Evolutionary conservation across 1,284 basidiomycete genomes (phyloP), one percentile per base, ranked within the genome.

Genomic region (Ceratobasidium sp.): DNA sequence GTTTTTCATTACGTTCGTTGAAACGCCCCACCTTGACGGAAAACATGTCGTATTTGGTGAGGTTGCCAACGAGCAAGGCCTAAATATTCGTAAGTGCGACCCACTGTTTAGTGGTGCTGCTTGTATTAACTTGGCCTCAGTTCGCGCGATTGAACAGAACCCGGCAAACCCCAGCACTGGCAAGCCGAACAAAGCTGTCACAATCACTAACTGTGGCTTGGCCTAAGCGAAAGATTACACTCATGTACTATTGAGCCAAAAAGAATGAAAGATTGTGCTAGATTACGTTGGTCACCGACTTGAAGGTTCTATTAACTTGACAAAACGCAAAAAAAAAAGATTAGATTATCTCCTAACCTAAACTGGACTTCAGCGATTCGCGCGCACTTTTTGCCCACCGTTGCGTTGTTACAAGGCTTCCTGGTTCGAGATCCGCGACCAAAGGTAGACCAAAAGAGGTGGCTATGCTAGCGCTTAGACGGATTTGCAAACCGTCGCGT

Each of bases 61-160:
- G 72, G 79, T 80, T 32, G 48, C 76, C 59, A 72, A n/a, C n/a
- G n/a, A n/a, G n/a, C n/a, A 75, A 39, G 77, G 75, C 34, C 39
- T 77, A 73, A 76, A 79, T 70, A 61, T 80, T 67, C 77, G 82
- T 76, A 80, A 80, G 76, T 57, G 10, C 18, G 3, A 16, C 39
- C 26, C 34, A 12, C 14, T 9, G 4, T 26, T 28, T n/a, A 12
- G 14, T 26, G n/a, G n/a, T n/a, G 10, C 26, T 18, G 39, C 23
- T 52, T 53, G 34, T n/a, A n/a, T n/a, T n/a, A n/a, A n/a, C 34
- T 65, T 30, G 16, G 21, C 16, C 18, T 12, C n/a, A 87, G 94
- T 94, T 1, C 90, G 94, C 72, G 85, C 87, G 76, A 89, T 96
- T 64, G 94, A 96, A 79, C 87, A 89, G 77, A 82, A 84, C 73